These are phyloP conservation scores for Pezicula radicicola DNA, from an alignment of 2,329 filamentous ascomycete genomes.

Conservation along the genomic window DNA sequence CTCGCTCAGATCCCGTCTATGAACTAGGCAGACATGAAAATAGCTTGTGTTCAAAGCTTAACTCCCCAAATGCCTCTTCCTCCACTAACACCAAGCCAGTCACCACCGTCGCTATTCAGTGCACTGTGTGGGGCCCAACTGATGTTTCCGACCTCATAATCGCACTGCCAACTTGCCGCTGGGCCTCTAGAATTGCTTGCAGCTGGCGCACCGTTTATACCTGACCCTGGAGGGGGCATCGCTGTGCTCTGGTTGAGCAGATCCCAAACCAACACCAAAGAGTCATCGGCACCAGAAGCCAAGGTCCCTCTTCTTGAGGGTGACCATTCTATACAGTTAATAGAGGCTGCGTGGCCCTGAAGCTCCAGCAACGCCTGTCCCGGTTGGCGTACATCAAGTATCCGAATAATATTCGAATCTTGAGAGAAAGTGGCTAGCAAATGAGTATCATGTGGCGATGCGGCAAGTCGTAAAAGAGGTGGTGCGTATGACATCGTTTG, in stretches of 20 bases:
- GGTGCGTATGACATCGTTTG: slow-evolving; percentile 76
- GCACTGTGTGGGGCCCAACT: slow-evolving; percentile 77
- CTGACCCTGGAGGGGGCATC: slow-evolving; percentile 27
- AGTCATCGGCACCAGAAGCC: slow-evolving; percentile 90
- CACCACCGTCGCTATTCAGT: slow-evolving; percentile 65
- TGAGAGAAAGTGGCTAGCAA: slow-evolving; percentile 95
- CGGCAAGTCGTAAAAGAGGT: slow-evolving; percentile 76
- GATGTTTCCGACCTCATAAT: slow-evolving; percentile 82
- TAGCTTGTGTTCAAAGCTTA: slow-evolving; percentile 21
- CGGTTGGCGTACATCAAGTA: slow-evolving; percentile 93
- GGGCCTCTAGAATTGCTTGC: slow-evolving; percentile 62
- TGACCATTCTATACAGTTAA: slow-evolving; percentile 97
- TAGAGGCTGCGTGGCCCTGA: slow-evolving; percentile 76
- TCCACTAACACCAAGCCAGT: slow-evolving; percentile 81
- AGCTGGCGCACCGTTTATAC: slow-evolving; percentile 46
- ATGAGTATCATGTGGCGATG: slow-evolving; percentile 92
- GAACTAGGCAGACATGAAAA: slow-evolving; percentile 3
- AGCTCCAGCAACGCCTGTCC: slow-evolving; percentile 93
- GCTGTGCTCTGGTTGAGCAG: slow-evolving; percentile 59
- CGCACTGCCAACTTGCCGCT: slow-evolving; percentile 77
- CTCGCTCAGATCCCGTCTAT: slow-evolving; percentile 12
- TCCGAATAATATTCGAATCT: slow-evolving; percentile 88
- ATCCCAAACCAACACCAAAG: slow-evolving; percentile 90
- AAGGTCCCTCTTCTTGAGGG: slow-evolving; percentile 82
- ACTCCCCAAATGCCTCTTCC: slow-evolving; percentile 77